Evolutionary conservation across 768 basidiomycete genomes (phyloP), one percentile per base, ranked within the genome.

Genomic region (Leccinum obscurum): DNA sequence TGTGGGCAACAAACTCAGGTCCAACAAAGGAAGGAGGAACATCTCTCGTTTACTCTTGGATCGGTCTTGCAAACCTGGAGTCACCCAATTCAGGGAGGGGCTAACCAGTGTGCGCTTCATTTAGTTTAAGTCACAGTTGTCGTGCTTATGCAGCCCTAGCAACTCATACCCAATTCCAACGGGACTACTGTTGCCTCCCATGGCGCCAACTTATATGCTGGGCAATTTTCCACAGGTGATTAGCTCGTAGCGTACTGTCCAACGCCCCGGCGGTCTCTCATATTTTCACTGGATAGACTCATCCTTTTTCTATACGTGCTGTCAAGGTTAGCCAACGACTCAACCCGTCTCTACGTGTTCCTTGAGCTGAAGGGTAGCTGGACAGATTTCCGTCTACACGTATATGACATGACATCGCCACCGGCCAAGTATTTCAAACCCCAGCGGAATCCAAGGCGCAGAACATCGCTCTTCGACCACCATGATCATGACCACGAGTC

Each of bases 231-330:
- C 11, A 80, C 81, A 66, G 88, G 90, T 89, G 61, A 57, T 44
- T 24, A 24, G 44, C 15, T 57, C 51, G 14, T 35, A 10, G 7
- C 24, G 22, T 57, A 37, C 3, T 15, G 61, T 54, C 34, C n/a
- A 9, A 10, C 44, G 53, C 26, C 32, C 13, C 30, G 30, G 30
- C 30, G 34, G 39, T 14, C 39, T 52, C 49, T 68, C 55, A 61
- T 50, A 53, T 35, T 44, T 26, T 55, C 6, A n/a, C 17, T 55
- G 32, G 46, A 54, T 52, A 91, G 93, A 94, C 69, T 90, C 92
- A 0, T 87, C 89, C 0, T 95, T 97, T 72, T 98, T 92, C 72
- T 98, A 97, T 72, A 94, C 95, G 4, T 96, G 95, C 66, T 86
- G 85, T 50, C 88, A 91, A 83, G 90, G 90, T 89, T 59, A 56